Conservation (phyloP, 371 early-diverging fungal species). For the Mucor piriformis region DNA sequence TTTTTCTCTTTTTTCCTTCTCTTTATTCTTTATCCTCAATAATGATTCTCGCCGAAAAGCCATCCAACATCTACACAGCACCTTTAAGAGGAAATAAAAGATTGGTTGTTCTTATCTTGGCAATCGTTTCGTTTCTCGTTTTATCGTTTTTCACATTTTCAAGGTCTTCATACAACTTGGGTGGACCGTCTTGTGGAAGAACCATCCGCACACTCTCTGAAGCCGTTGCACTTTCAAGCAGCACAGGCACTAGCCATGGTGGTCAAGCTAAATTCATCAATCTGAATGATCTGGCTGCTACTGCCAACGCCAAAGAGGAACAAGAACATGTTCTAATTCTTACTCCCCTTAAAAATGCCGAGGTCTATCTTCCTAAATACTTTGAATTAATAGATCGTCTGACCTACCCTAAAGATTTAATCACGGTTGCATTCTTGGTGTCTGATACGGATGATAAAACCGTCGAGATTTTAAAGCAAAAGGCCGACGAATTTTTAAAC, state of each 20-base stretch:
- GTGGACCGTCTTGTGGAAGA: slow-evolving; percentile 29
- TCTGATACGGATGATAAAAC: slow-evolving; percentile 58
- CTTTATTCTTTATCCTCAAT: background rate
- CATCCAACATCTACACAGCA: slow-evolving; percentile 25
- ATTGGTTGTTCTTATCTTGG: slow-evolving; percentile 27
- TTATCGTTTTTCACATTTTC: slow-evolving; percentile 40
- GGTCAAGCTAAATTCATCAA: slow-evolving; percentile 29
- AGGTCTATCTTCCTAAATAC: slow-evolving; percentile 54
- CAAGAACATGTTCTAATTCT: slow-evolving; percentile 57
- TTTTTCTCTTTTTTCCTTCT: background rate
- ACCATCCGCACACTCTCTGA: slow-evolving; percentile 38
- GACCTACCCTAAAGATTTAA: slow-evolving; percentile 57
- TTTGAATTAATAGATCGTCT: slow-evolving; percentile 55
- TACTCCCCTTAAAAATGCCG: slow-evolving; percentile 66
- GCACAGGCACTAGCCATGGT: background rate
- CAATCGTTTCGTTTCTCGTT: slow-evolving; percentile 34
- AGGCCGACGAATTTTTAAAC: slow-evolving; percentile 34
- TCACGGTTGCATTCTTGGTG: slow-evolving; percentile 64
- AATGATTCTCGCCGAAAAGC: slow-evolving; percentile 34
- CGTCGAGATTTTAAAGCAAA: slow-evolving; percentile 35
- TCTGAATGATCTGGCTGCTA: slow-evolving; percentile 33
- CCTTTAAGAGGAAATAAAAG: slow-evolving; percentile 41
- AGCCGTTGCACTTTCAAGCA: slow-evolving; percentile 31
- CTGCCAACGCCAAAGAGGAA: slow-evolving; percentile 22
- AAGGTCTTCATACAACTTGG: slow-evolving; percentile 23